phyloP scores from a whole-genome alignment of 2,329 filamentous ascomycete genomes.

The Chaetomiaceae sp. region DNA sequence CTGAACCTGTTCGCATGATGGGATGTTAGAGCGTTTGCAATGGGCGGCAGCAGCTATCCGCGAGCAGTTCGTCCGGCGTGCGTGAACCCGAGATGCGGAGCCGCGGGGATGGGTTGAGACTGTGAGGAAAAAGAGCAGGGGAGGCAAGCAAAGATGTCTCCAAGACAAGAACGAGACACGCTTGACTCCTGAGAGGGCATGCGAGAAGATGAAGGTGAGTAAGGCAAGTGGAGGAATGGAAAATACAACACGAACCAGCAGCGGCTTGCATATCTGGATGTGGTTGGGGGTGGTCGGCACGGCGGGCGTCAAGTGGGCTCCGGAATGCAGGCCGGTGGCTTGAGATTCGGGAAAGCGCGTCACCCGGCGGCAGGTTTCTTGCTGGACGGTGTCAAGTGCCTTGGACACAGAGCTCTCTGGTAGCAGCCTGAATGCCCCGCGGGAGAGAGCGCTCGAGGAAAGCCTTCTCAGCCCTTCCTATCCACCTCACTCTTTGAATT shows the following conservation, averaged over 20 bases:
- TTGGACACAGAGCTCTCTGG: neutral
- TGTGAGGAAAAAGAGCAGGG: conserved; percentile 9
- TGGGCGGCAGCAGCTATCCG: conserved; percentile 37
- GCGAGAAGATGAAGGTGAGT: conserved; percentile 7
- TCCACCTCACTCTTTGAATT: neutral
- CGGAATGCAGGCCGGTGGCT: conserved; percentile 23
- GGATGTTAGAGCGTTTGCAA: conserved; percentile 35
- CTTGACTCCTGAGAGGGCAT: conserved; percentile 7
- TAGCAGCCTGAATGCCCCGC: neutral
- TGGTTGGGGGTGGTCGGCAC: conserved; percentile 21
- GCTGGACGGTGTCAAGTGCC: neutral
- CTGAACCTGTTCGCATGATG: conserved; percentile 44
- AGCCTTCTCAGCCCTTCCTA: neutral
- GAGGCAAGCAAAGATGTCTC: conserved; percentile 7
- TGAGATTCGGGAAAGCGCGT: conserved; percentile 20
- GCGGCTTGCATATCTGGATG: conserved; percentile 25
- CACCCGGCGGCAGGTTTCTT: conserved; percentile 14
- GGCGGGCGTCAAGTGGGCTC: conserved; percentile 13
- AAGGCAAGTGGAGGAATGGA: conserved; percentile 12
- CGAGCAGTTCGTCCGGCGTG: conserved; percentile 29
- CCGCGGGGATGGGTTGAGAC: conserved; percentile 5
- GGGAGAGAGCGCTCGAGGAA: conserved; percentile 4
- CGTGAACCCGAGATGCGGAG: conserved; percentile 13
- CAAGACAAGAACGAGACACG: conserved; percentile 26
- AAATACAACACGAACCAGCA: conserved; percentile 24